A percentile compares a stretch with the other conserved stretches of the same genome.
phyloP scores from a whole-genome alignment of 768 basidiomycete genomes.

The Phylloporus sp. region DNA sequence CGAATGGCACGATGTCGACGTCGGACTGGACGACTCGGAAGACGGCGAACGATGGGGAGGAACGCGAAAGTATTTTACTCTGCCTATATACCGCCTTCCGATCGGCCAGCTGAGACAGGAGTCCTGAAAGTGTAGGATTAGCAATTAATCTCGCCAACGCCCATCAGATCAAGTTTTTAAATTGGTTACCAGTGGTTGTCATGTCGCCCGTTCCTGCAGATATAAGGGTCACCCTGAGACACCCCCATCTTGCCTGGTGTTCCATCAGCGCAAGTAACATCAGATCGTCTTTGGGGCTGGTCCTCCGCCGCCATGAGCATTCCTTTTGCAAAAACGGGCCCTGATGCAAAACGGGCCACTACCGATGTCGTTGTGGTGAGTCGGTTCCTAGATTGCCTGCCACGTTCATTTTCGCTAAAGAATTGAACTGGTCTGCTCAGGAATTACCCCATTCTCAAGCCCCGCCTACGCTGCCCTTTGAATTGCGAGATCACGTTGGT shows the following conservation, averaged over 20 bases:
- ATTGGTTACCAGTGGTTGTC: not conserved
- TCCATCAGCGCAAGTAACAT: not conserved
- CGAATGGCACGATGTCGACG: slow-evolving; percentile 78
- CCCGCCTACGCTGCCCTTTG: slow-evolving; percentile 33
- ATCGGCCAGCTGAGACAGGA: slow-evolving; percentile 35
- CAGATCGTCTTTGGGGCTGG: slow-evolving; percentile 16
- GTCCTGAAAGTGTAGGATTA: slow-evolving; percentile 1
- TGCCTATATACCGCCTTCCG: slow-evolving; percentile 73
- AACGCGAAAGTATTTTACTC: slow-evolving; percentile 70
- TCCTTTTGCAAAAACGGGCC: slow-evolving; percentile 1
- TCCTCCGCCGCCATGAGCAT: slow-evolving; percentile 15
- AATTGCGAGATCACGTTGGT: slow-evolving; percentile 37
- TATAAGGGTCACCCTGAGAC: not conserved
- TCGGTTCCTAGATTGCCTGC: not conserved
- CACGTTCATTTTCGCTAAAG: not conserved
- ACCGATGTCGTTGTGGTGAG: slow-evolving; percentile 28
- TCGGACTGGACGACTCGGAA: slow-evolving; percentile 41
- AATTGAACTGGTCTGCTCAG: slow-evolving; percentile 16
- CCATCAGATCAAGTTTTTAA: not conserved
- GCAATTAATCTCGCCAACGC: not conserved
- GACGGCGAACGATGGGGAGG: slow-evolving; percentile 69
- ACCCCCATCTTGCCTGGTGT: not conserved
- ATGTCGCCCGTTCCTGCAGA: not conserved
- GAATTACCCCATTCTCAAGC: slow-evolving; percentile 33
- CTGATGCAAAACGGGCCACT: slow-evolving; percentile 7